phyloP scores from a whole-genome alignment of 2,329 filamentous ascomycete genomes.

The Ophiostoma montium region DNA sequence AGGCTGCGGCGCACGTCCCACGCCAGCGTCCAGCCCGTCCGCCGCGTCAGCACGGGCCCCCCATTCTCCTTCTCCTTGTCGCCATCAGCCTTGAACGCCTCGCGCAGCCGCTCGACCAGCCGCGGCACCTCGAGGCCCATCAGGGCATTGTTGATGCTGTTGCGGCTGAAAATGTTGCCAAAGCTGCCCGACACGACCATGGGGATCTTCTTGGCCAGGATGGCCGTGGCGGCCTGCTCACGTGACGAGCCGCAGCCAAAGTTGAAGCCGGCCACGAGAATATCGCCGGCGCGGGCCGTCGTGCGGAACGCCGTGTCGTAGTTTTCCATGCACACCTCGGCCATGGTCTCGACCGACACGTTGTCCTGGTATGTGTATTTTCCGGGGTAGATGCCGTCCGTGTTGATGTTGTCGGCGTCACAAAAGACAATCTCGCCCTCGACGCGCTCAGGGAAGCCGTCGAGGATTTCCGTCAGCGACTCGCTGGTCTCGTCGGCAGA shows the following conservation, averaged over 20 bases:
- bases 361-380: constrained; percentile 74
- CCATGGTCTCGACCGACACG: constrained; percentile 65
- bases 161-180: constrained; percentile 64
- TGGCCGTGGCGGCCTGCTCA: constrained; percentile 80
- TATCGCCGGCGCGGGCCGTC: constrained; percentile 55
- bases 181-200: constrained; percentile 72
- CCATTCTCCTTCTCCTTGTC: too few species aligned
- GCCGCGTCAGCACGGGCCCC: constrained; percentile 40
- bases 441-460: constrained; percentile 75
- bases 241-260: constrained; percentile 61
- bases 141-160: constrained; percentile 55
- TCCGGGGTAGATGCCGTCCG: constrained; percentile 78
- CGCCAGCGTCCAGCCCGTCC: constrained; percentile 69
- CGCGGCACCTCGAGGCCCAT: constrained; percentile 57
- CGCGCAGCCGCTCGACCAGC: constrained; percentile 51
- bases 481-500: constrained; percentile 14
- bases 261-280: constrained; percentile 76
- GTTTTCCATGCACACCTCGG: constrained; percentile 83
- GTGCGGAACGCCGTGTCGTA: constrained; percentile 62
- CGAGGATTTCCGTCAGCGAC: constrained; percentile 53
- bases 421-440: constrained; percentile 79
- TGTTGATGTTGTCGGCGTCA: constrained; percentile 73
- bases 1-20: constrained; percentile 68
- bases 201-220: constrained; percentile 66
- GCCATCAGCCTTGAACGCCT: constrained; percentile 30